Base-by-base conservation (phyloP, 108 stramenopile genomes). In the Skeletonema potamos region DNA sequence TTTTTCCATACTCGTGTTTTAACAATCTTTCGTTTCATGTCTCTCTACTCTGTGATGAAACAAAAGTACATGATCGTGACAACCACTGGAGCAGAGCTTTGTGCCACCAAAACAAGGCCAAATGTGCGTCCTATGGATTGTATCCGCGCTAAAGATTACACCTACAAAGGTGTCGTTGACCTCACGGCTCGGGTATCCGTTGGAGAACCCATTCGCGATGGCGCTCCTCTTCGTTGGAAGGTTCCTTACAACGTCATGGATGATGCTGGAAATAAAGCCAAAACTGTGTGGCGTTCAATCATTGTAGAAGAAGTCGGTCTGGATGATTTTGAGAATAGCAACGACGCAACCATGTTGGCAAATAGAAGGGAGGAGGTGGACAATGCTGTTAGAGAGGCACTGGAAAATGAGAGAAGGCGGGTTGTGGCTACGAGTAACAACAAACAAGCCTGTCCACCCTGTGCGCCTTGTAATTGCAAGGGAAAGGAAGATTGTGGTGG, bases 191-290 rank as follows among this genome's bases (percentile, higher is more conserved):
- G 72, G 30, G 91, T 95, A 2, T 58, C 67, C 9, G 83, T 95
- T 8, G 94, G 94, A 11, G 88, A 89, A 13, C 92, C 89, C 33
- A 77, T 85, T 17, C 86, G 83, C 68, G 83, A 85, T 33, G 77
- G 57, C 26, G 41, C 29, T 24, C 72, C 72, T 17, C 66, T 82
- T 67, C 82, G 82, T 26, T 95, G 94, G 94, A 74, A 62, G n/a
- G 89, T 95, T 27, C 92, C 94, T 2, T 92, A 95, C 83, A 76
- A 95, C 64, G 94, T 95, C 12, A 81, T 78, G 56, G 94, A 95
- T 65, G 90, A 86, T 55, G 89, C 92, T 1, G 94, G 94, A 24
- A 95, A 95, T 68, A 70, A 71, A 59, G 92, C 94, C 4, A 57
- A 62, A 33, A 92, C 92, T 20, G 91, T 90, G 8, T 92, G 87